A percentile compares a stretch with the other conserved stretches of the same genome.
These are phyloP conservation scores for Euphorbia corollata DNA, from an alignment of 441 rosid species.

Conservation along the genomic window DNA sequence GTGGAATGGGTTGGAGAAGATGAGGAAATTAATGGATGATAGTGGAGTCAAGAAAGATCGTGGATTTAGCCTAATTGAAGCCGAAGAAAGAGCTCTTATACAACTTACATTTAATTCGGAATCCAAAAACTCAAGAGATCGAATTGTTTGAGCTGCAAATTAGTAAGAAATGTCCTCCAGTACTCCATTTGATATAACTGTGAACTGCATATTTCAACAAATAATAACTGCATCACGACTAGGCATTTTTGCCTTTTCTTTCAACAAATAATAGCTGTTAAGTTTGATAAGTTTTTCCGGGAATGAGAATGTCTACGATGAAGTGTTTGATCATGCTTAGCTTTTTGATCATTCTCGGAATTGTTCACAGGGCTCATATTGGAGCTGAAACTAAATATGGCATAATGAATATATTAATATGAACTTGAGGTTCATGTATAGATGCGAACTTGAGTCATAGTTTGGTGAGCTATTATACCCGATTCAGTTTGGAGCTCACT, in stretches of 20 bases:
- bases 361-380: too few species aligned
- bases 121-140: conserved; percentile 24
- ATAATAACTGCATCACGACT: not conserved
- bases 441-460: too few species aligned
- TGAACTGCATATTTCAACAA: conserved; percentile 1
- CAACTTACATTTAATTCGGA: conserved; percentile 30
- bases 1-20: conserved; percentile 45
- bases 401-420: too few species aligned
- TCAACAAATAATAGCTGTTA: not conserved
- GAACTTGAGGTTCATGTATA: too few species aligned
- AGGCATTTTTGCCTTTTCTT: not conserved
- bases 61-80: conserved; percentile 51
- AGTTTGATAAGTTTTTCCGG: not conserved
- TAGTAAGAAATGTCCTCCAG: conserved; percentile 16
- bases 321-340: not conserved
- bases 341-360: too few species aligned
- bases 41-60: conserved; percentile 43
- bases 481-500: too few species aligned
- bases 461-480: too few species aligned
- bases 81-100: conserved; percentile 40
- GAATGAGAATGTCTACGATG: not conserved
- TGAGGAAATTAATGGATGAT: conserved; percentile 36
- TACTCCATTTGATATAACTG: not conserved
- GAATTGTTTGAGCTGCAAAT: conserved; percentile 11
- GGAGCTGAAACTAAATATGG: too few species aligned